Evolutionary conservation across 148 eudicot genomes (phyloP).

Genomic region (Pharnaceum exiguum): DNA sequence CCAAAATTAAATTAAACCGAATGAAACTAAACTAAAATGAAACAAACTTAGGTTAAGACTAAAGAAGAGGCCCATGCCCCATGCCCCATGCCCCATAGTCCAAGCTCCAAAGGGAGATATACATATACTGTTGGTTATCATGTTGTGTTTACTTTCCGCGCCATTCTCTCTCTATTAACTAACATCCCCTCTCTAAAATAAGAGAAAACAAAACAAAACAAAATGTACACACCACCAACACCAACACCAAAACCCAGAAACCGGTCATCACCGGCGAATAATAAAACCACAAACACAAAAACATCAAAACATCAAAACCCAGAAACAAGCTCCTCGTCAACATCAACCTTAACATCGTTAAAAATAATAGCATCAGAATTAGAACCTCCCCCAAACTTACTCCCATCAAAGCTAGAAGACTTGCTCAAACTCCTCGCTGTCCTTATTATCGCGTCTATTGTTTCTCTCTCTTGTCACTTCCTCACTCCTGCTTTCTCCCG

Average conservation of each 20-base stretch:
- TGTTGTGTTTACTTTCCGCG: too few species aligned
- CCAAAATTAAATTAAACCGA: too few species aligned
- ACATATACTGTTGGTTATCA: too few species aligned
- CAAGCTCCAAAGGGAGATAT: too few species aligned
- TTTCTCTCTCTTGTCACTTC: slow-evolving; percentile 41
- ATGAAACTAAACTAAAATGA: too few species aligned
- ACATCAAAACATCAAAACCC: slow-evolving; percentile 18
- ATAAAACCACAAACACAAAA: too few species aligned
- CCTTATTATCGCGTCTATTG: slow-evolving; percentile 45
- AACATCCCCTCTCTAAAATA: not conserved
- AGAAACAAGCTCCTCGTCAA: slow-evolving; percentile 6
- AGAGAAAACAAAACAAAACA: not conserved
- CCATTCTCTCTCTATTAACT: too few species aligned
- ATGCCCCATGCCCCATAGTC: too few species aligned
- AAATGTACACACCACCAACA: not conserved
- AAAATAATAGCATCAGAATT: slow-evolving; percentile 22
- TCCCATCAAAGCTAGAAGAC: slow-evolving; percentile 71
- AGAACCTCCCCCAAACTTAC: slow-evolving; percentile 45
- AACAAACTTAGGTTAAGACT: too few species aligned
- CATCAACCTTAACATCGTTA: slow-evolving; percentile 27
- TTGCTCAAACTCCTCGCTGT: slow-evolving; percentile 48
- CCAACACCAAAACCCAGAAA: slow-evolving; percentile 8
- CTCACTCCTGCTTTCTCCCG: slow-evolving; percentile 23
- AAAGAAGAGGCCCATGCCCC: too few species aligned
- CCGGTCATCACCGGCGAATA: slow-evolving; percentile 5